These are phyloP conservation scores for Petasospora fabianii DNA, from an alignment of 1,139 yeast species.

Conservation along the genomic window DNA sequence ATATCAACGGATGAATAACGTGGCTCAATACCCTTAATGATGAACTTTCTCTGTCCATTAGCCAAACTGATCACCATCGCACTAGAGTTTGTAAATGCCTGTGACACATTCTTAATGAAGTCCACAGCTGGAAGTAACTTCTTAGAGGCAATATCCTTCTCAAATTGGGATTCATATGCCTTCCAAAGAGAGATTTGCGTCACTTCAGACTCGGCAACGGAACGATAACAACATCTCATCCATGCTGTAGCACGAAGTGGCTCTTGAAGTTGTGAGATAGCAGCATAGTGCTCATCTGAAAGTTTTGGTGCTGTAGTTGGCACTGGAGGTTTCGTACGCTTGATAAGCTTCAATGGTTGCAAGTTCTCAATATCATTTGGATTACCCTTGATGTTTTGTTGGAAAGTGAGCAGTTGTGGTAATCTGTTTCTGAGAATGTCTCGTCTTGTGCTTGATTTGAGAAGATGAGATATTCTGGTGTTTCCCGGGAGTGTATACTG, in stretches of 20 bases:
- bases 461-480: conserved; percentile 33
- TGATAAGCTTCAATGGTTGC: conserved; percentile 39
- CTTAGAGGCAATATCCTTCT: conserved; percentile 45
- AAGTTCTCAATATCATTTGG: conserved; percentile 32
- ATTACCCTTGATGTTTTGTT: conserved; percentile 34
- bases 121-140: conserved; percentile 91
- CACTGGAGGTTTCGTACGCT: conserved; percentile 44
- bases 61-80: conserved; percentile 80
- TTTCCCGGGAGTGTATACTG: conserved; percentile 57
- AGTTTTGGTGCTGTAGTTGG: conserved; percentile 62
- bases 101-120: conserved; percentile 88
- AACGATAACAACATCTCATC: conserved; percentile 91
- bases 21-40: conserved; percentile 86
- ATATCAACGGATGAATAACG: conserved; percentile 47
- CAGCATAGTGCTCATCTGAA: conserved; percentile 54
- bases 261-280: conserved; percentile 66
- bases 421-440: conserved; percentile 51
- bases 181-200: conserved; percentile 97
- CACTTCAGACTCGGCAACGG: conserved; percentile 73
- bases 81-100: conserved; percentile 85
- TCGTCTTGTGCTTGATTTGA: conserved; percentile 39
- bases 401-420: conserved; percentile 60
- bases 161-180: conserved; percentile 84
- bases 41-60: conserved; percentile 70
- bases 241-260: conserved; percentile 92